Evolutionary conservation across 1,284 basidiomycete genomes (phyloP), one percentile per base, ranked within the genome.

Genomic region (Ceratobasidium sp.): DNA sequence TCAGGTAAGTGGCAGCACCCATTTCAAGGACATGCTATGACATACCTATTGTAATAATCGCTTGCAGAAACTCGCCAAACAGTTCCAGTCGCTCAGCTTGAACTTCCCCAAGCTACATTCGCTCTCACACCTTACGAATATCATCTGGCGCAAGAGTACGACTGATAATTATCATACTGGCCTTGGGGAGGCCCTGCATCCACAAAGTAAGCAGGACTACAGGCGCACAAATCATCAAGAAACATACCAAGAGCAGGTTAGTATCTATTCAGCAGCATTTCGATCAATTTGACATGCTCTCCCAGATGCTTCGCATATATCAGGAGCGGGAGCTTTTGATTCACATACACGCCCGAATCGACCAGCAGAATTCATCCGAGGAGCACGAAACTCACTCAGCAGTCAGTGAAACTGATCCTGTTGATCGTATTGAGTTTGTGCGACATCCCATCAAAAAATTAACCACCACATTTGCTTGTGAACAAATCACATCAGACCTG

Each of bases 81-180:
- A n/a, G n/a, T n/a, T n/a, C n/a, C n/a, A n/a, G n/a, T n/a, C n/a
- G n/a, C n/a, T n/a, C n/a, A n/a, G n/a, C n/a, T 38, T 38, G 12
- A 30, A 58, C 18, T 58, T 38, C 23, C 54, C 54, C 9, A 58
- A 58, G 30, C 11, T 58, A 3, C 54, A 58, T n/a, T 33, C 54
- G 18, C 30, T 58, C 4, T 36, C 28, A 1, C 54, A 58, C 28
- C 30, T 58, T 16, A 18, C 18, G 3, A 33, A 38, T 16, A 58
- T 58, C 12, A 18, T 58, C 9, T 33, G 54, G 0, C 28, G 16
- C 4, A 14, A 58, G 2, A 18, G 54, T 21, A 36, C 54, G 33
- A 28, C 54, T 0, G 30, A 38, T 12, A 58, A 58, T 30, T 58
- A 28, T n/a, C 56, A 58, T n/a, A 58, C 30, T 36, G 56, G 56